A percentile compares a stretch with the other conserved stretches of the same genome.
Evolutionary conservation across 164 flowering plant species (phyloP).

Genomic region (Sextonia rubra): DNA sequence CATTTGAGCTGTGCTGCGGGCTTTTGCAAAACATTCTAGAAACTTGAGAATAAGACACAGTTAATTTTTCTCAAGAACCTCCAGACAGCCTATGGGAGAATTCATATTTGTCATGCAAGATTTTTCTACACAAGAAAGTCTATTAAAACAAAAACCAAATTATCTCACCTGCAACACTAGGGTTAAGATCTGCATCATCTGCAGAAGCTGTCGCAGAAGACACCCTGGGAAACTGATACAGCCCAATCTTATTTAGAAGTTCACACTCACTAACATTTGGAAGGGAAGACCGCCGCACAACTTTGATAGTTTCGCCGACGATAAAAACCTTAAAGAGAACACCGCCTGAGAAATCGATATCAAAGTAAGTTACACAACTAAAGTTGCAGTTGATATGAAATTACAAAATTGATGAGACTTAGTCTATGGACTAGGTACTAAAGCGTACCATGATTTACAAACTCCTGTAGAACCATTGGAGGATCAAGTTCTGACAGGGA

Average conservation of each 20-base stretch:
- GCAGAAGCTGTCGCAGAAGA: slow-evolving; percentile 97
- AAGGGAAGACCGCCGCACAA: slow-evolving; percentile 86
- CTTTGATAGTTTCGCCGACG: slow-evolving; percentile 89
- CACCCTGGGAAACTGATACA: slow-evolving; percentile 81
- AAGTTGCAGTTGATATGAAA: background rate
- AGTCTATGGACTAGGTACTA: background rate
- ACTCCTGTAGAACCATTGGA: slow-evolving; percentile 95
- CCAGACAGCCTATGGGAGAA: background rate
- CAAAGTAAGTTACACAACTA: background rate
- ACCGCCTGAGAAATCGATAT: slow-evolving; percentile 59
- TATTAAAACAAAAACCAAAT: background rate
- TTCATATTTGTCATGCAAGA: background rate
- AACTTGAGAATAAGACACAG: no score
- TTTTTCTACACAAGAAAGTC: background rate
- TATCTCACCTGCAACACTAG: slow-evolving; percentile 72
- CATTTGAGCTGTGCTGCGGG: no score
- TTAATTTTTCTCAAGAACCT: no score
- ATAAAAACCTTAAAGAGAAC: slow-evolving; percentile 89
- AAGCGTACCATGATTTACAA: slow-evolving; percentile 86
- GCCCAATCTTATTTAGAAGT: slow-evolving; percentile 60
- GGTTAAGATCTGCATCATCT: slow-evolving; percentile 91
- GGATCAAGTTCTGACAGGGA: slow-evolving; percentile 84
- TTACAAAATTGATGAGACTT: background rate
- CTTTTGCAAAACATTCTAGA: no score
- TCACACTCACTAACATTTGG: slow-evolving; percentile 72